Evolutionary conservation across 139 green algal species (phyloP), one percentile per base, ranked within the genome.

Genomic region (Nannochloris sp.): DNA sequence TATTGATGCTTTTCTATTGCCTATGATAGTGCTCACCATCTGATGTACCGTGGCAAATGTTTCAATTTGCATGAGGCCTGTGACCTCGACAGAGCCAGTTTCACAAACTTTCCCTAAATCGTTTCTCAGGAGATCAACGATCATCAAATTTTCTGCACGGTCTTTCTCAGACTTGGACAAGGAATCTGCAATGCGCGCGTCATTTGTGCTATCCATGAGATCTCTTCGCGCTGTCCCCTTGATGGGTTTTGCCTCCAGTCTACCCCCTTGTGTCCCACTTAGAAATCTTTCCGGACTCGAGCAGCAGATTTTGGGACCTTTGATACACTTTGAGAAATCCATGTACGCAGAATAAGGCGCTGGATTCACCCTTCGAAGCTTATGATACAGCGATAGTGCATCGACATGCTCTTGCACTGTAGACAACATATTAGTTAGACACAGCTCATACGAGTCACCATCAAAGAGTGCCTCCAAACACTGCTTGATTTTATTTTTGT

Each of bases 121-220:
- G 70, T 99, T 98, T 26, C 93, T 81, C 49, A 99, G 77, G 65
- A 99, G 81, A 80, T 99, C 93, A 40, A 98, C 92, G 43, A 99
- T 99, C 93, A 99, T 99, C n/a, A 99, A 79, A 68, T 99, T 99
- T 75, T 99, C 93, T 8, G 92, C 88, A 5, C 89, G 78, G 62
- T 96, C 90, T 80, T 98, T 99, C 55, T 92, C 88, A 14, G 79
- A 90, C 44, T 49, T 23, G 25, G 75, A 77, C 20, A 84, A 61
- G 4, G 60, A 49, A 17, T 63, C 73, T 11, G 82, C 77, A 1
- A 75, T 69, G 3, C 64, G 59, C n/a, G 57, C 68, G 61, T 97
- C 93, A 2, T 76, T 66, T 6, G 67, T 65, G 4, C 77, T 56
- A 64, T 86, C 73, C 12, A 30, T 51, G 17, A 26, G 20, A 23